Percentiles rank a stretch among this genome's conserved stretches.
Evolutionary conservation across 495 filamentous ascomycete species (phyloP).

Genomic region (Aspergillus mulundensis): DNA sequence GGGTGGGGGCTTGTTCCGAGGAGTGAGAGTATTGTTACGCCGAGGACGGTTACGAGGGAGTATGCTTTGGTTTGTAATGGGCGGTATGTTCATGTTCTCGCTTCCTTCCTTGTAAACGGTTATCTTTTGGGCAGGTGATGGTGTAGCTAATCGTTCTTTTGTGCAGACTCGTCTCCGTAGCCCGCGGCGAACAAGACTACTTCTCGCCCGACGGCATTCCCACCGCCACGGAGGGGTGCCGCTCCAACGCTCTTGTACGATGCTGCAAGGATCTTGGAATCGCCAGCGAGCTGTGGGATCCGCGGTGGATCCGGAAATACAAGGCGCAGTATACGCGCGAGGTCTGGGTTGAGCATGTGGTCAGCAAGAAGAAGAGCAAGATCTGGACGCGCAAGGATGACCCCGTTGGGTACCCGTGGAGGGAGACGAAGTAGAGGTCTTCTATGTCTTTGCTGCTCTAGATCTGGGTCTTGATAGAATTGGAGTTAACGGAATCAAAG

Average conservation of each 20-base stretch:
- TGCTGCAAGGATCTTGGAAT: slow-evolving; percentile 98
- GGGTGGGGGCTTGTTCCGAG: slow-evolving; percentile 92
- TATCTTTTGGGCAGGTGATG: background rate
- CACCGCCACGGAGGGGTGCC: slow-evolving; percentile 95
- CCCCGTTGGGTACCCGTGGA: slow-evolving; percentile 72
- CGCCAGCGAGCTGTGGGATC: slow-evolving; percentile 95
- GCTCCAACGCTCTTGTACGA: slow-evolving; percentile 92
- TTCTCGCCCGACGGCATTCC: slow-evolving; percentile 89
- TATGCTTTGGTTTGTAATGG: slow-evolving; percentile 90
- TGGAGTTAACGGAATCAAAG: background rate
- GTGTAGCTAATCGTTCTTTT: background rate
- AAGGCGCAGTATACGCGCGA: slow-evolving; percentile 67
- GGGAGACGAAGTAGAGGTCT: slow-evolving; percentile 46
- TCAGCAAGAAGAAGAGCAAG: slow-evolving; percentile 82
- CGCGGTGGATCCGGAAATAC: slow-evolving; percentile 75
- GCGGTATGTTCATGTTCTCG: slow-evolving; percentile 54
- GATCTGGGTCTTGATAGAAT: too few relatives aligned
- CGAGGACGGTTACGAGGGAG: slow-evolving; percentile 85
- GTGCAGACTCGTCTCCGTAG: slow-evolving; percentile 78
- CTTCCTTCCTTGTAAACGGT: background rate
- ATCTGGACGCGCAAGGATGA: slow-evolving; percentile 86
- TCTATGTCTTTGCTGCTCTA: too few relatives aligned
- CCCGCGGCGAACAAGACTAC: slow-evolving; percentile 92
- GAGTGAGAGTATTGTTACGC: slow-evolving; percentile 85
- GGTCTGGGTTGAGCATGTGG: slow-evolving; percentile 75